Conservation (phyloP, 2,329 filamentous ascomycete genomes). For the Xylogone sp. region DNA sequence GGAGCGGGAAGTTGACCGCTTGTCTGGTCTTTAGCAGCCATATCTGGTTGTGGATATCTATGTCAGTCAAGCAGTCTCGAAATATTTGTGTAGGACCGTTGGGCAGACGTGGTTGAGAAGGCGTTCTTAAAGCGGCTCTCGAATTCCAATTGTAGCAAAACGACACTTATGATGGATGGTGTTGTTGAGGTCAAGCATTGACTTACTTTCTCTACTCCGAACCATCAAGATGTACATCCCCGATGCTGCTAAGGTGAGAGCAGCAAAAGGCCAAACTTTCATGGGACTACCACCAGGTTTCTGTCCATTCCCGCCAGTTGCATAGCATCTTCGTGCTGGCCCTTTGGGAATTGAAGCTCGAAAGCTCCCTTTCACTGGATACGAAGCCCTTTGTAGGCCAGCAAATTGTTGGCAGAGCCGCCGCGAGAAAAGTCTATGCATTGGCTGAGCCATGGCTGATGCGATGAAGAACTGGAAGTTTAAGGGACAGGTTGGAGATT, state of each 20-base stretch:
- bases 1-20: conserved; percentile 38
- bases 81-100: conserved; percentile 4
- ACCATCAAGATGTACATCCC: conserved; percentile 48
- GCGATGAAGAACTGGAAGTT: neutral
- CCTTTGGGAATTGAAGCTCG: conserved; percentile 12
- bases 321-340: conserved; percentile 18
- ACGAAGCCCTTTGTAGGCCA: conserved; percentile 11
- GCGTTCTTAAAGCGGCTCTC: conserved; percentile 23
- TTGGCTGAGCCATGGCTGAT: conserved; percentile 20
- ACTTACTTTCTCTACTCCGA: conserved; percentile 37
- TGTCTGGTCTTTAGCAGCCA: conserved; percentile 26
- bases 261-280: conserved; percentile 33
- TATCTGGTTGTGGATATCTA: conserved; percentile 26
- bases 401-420: conserved; percentile 19
- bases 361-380: conserved; percentile 14
- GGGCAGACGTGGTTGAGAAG: neutral
- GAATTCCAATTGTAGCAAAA: too few relatives aligned
- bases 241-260: conserved; percentile 42
- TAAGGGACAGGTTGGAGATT: neutral
- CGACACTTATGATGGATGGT: neutral
- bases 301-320: conserved; percentile 23
- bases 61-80: conserved; percentile 9
- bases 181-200: conserved; percentile 2
- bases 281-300: conserved; percentile 27
- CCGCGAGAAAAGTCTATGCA: conserved; percentile 19